Base-by-base conservation (phyloP, 2,329 filamentous ascomycete species). In the Colletotrichum sojae region DNA sequence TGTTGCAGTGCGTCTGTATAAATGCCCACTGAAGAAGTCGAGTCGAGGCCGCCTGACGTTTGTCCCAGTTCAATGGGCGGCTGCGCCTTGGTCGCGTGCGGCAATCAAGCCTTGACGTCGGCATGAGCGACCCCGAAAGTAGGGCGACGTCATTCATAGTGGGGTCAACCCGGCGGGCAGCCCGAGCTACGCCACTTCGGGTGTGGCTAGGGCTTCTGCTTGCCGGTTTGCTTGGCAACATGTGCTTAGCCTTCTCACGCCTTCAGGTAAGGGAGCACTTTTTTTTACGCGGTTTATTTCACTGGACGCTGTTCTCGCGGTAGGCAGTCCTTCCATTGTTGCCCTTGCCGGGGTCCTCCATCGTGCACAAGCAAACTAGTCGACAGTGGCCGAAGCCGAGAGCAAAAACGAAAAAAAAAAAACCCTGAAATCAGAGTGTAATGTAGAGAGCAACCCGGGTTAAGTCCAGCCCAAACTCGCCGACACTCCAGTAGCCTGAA, bases 401-500 rank as follows among this genome's bases (percentile, higher is more conserved):
- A 54, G 48, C 58, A 53, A 49, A 70, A 58, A 52, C 45, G 63
- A 39, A 36, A 68, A 68, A 68, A n/a, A n/a, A n/a, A n/a, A n/a
- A n/a, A n/a, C n/a, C 67, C 53, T 58, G 54, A 70, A 70, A 70
- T 63, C 63, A 68, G 62, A 46, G 66, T 69, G 66, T 43, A 22
- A 63, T 55, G 58, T 53, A 63, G 63, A 70, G 53, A 55, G 58
- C 59, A 63, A 63, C 67, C 63, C 31, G 54, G 57, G 57, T 31
- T 31, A 52, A 39, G 48, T 45, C 67, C 55, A 53, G 64, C 59
- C 68, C 59, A 51, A 16, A 71, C 67, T 65, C 70, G 63, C 68
- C 63, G 58, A 69, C 68, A 72, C 60, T 63, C 60, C 59, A 62
- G 61, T 63, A 70, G 53, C 67, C 67, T 67, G 53, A 68, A 69